Base-by-base conservation (phyloP, 805 yeast species). In the Schizosaccharomyces cryophilus region DNA sequence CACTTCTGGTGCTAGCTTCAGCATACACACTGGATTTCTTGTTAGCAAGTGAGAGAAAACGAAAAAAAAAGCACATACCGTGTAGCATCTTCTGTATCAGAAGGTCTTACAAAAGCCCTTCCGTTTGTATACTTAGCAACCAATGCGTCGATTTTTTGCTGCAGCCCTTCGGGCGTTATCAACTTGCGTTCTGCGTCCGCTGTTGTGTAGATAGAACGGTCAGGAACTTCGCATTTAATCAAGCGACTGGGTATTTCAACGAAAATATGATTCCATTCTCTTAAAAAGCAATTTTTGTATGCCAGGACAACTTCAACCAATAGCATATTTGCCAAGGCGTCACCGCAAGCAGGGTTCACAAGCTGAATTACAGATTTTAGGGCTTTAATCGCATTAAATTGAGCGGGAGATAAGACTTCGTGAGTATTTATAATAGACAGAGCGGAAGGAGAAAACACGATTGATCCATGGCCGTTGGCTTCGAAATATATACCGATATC, bases 381-480 rank as follows among this genome's bases (percentile, higher is more conserved):
- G 1, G 84, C 75, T 62, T 73, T 69, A 40, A 83, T 72, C 0
- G 85, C 79, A 24, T 74, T 67, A 55, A 69, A 69, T 65, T 81
- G 81, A 21, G 73, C 74, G 4, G 75, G 76, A 7, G 74, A 68
- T 0, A 69, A 62, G 1, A 80, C 72, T 42, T 69, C 64, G 19
- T 73, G 61, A 13, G 70, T 65, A 58, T 71, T 66, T n/a, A 74
- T 69, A 40, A 69, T 66, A 29, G 71, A 71, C 61, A 80, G 63
- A 60, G 75, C 79, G 15, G 73, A 70, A 0, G 80, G 76, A 4
- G 86, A 80, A 69, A 93, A 93, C 24, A 87, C 75, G 5, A 90
- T 95, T 0, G 98, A 93, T 15, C 98, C 98, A 69, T 93, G 98
- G n/a, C 98, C 98, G 69, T 93, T 93, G 61, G 98, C 98, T 74